These are phyloP conservation scores for Termitomyces sp. DNA, from an alignment of 768 basidiomycete genomes.

Conservation along the genomic window DNA sequence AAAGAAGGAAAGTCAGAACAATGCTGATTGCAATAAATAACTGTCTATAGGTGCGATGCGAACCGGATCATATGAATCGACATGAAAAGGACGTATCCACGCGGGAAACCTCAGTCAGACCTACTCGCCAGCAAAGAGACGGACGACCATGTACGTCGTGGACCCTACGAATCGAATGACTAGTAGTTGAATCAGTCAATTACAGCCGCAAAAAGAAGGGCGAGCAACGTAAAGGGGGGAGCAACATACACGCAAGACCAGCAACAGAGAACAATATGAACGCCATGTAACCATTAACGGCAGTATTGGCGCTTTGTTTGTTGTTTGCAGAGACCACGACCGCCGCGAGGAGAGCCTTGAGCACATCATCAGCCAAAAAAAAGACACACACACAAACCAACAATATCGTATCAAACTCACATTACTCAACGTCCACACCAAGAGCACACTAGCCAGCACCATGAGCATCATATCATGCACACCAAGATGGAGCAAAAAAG, in stretches of 20 bases:
- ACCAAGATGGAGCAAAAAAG: not conserved
- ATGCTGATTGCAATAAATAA: too few species aligned
- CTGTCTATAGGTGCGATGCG: too few species aligned
- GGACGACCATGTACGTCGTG: slow-evolving; percentile 75
- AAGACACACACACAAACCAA: too few species aligned
- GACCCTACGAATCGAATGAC: slow-evolving; percentile 85
- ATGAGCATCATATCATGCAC: slow-evolving; percentile 29
- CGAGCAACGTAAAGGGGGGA: not conserved
- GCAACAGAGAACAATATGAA: slow-evolving; percentile 87
- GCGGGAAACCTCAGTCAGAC: too few species aligned
- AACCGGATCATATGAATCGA: too few species aligned
- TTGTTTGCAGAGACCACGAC: slow-evolving; percentile 56
- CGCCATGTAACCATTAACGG: slow-evolving; percentile 84
- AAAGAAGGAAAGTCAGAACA: too few species aligned
- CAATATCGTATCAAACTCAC: slow-evolving; percentile 29
- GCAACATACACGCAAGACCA: slow-evolving; percentile 73
- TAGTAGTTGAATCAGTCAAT: slow-evolving; percentile 21
- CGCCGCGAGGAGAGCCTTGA: slow-evolving; percentile 65
- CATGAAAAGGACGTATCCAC: too few species aligned
- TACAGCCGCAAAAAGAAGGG: too few species aligned
- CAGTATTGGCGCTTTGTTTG: slow-evolving; percentile 43
- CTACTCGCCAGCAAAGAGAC: slow-evolving; percentile 90
- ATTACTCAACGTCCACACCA: slow-evolving; percentile 88
- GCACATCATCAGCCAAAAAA: slow-evolving; percentile 4
- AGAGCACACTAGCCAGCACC: slow-evolving; percentile 35